Base-by-base conservation (phyloP, 2,329 filamentous ascomycete genomes). In the Colletotrichum paranaense region DNA sequence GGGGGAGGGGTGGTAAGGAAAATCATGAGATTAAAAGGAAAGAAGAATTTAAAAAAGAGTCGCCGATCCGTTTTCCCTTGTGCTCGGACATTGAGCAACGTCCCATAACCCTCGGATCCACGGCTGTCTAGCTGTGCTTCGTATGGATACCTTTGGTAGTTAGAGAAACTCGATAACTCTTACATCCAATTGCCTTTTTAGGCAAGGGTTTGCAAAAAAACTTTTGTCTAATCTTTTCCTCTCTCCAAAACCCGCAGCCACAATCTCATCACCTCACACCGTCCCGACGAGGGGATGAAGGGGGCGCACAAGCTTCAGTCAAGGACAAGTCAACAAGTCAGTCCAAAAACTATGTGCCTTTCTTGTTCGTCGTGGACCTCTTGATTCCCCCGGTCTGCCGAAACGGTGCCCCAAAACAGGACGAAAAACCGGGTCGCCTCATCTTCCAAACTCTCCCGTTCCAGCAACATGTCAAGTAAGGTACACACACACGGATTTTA, bases 401-500 rank as follows among this genome's bases (percentile, higher is more conserved):
- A 57, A 28, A 55, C 30, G 16, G 58, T 35, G 35, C 9, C 30
- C 49, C 24, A 30, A 46, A n/a, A 30, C 42, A 14, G 56, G 12
- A 60, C 38, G 30, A 30, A 52, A 68, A 38, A 38, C 52, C 64
- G 35, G 49, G 32, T 42, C 53, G 53, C 59, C 65, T 68, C 49
- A 46, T 22, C 38, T 59, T 60, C 42, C 32, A 68, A 59, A 53
- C 65, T 30, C 16, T 63, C 69, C 14, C 32, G n/a, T 60, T 60
- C 32, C 42, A 42, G 38, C 14, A 42, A 42, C 14, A 42, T 16
- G 38, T 7, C 14, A 16, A 6, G 38, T 42, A 42, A 42, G 38
- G 38, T 16, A 7, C 22, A 22, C 53, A 63, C 46, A 26, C 30
- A 56, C 22, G 22, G 7, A 5, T 22, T 24, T 46, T 19, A 19